Conservation (phyloP, 768 basidiomycete species). For the Kwoniella europaea region DNA sequence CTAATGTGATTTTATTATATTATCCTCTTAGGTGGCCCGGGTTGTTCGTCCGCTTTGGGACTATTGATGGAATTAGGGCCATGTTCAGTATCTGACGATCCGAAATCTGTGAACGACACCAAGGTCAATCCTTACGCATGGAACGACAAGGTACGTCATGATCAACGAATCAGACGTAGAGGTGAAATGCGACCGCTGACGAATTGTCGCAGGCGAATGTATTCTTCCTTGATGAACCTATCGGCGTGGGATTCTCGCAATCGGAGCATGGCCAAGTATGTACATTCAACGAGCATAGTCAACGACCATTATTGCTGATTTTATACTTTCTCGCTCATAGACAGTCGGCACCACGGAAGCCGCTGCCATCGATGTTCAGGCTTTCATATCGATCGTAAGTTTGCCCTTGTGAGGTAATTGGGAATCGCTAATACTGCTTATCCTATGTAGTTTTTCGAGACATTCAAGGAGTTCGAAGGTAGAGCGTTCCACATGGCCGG, state of each 20-base stretch:
- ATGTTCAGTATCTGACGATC: slow-evolving; percentile 65
- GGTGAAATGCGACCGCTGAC: too few relatives aligned
- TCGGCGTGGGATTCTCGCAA: slow-evolving; percentile 59
- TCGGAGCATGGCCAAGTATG: slow-evolving; percentile 66
- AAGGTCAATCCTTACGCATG: slow-evolving; percentile 57
- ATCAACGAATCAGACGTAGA: too few relatives aligned
- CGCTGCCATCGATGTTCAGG: slow-evolving; percentile 75
- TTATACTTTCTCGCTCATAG: slow-evolving; percentile 43
- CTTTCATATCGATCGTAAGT: slow-evolving; percentile 69
- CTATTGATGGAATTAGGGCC: slow-evolving; percentile 78
- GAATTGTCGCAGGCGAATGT: slow-evolving; percentile 47
- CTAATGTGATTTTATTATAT: not conserved
- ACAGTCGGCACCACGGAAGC: slow-evolving; percentile 75
- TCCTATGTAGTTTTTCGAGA: slow-evolving; percentile 67
- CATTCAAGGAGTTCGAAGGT: slow-evolving; percentile 73
- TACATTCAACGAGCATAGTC: too few relatives aligned
- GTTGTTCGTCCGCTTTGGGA: slow-evolving; percentile 67
- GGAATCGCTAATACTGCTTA: not conserved
- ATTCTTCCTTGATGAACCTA: slow-evolving; percentile 68
- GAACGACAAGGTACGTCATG: slow-evolving; percentile 53
- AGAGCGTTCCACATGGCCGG: slow-evolving; percentile 74
- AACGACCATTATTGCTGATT: not conserved
- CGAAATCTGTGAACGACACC: slow-evolving; percentile 55
- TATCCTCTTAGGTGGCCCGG: slow-evolving; percentile 62
- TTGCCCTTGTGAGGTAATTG: too few relatives aligned